Conservation (phyloP, 352 stramenopile species). For the Pythium sukuiense region DNA sequence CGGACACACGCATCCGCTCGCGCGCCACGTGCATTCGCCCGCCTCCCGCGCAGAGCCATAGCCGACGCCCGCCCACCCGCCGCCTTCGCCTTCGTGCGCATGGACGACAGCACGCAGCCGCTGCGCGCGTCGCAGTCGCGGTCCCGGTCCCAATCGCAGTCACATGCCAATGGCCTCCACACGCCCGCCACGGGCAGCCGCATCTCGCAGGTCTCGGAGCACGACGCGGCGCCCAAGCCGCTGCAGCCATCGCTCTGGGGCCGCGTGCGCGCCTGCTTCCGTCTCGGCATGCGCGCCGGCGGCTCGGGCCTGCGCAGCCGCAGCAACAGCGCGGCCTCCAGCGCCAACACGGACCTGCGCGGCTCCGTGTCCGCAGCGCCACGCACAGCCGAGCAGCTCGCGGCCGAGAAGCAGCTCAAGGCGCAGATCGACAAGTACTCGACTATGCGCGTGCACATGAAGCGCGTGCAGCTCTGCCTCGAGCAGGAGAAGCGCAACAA, state of each 20-base stretch:
- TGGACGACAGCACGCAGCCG: slow-evolving; percentile 20
- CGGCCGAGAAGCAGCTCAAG: slow-evolving; percentile 30
- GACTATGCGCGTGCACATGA: slow-evolving; percentile 86
- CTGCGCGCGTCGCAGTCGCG: slow-evolving; percentile 11
- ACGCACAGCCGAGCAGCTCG: slow-evolving; percentile 39
- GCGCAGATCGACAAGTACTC: slow-evolving; percentile 44
- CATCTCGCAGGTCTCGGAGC: slow-evolving; percentile 1
- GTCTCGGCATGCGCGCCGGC: slow-evolving; percentile 6
- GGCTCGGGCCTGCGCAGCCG: slow-evolving; percentile 2
- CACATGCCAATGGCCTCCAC: not conserved
- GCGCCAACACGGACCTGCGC: slow-evolving; percentile 11
- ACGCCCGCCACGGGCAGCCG: not conserved
- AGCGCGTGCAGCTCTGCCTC: slow-evolving; percentile 74
- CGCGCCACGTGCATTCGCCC: slow-evolving; percentile 1
- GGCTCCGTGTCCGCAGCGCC: slow-evolving; percentile 2
- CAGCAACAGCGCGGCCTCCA: slow-evolving; percentile 20
- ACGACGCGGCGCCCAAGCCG: slow-evolving; percentile 16
- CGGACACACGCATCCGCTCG: not conserved
- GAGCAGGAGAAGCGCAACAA: slow-evolving; percentile 85
- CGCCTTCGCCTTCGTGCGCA: slow-evolving; percentile 23
- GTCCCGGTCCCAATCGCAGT: not conserved
- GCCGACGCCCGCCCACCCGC: slow-evolving; percentile 6
- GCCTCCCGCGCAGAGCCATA: slow-evolving; percentile 9
- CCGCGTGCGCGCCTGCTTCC: slow-evolving; percentile 9
- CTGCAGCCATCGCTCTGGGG: slow-evolving; percentile 8